Conservation (phyloP, 140 eudicot species). For the Oenanthe javanica region DNA sequence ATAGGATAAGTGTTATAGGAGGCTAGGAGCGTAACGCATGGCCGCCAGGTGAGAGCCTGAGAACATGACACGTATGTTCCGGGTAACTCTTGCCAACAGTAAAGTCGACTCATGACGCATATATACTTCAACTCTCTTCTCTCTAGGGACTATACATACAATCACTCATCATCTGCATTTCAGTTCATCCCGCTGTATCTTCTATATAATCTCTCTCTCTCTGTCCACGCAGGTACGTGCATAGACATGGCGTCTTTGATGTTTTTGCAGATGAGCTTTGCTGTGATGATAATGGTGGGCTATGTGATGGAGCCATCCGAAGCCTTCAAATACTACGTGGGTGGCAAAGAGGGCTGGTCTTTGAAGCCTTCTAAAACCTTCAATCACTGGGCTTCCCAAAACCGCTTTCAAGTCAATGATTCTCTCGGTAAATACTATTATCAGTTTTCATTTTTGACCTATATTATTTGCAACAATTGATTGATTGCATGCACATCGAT, state of each 20-base stretch:
- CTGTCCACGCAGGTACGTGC: too few species aligned
- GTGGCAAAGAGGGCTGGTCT: conserved; percentile 5
- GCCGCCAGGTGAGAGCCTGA: not conserved
- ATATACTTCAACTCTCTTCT: not conserved
- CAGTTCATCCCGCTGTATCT: too few species aligned
- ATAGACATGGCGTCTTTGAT: not conserved
- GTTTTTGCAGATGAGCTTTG: not conserved
- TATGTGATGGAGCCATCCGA: not conserved
- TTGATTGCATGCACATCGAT: too few species aligned
- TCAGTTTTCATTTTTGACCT: not conserved
- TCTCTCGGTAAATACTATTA: not conserved
- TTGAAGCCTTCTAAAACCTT: not conserved
- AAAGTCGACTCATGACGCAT: not conserved
- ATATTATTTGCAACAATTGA: not conserved
- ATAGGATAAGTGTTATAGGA: not conserved
- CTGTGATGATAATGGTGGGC: not conserved
- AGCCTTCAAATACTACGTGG: not conserved
- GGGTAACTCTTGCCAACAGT: not conserved
- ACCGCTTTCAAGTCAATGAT: conserved; percentile 4
- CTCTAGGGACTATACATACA: not conserved
- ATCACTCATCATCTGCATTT: not conserved
- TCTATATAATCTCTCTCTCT: too few species aligned
- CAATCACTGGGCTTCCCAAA: not conserved
- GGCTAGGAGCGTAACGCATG: not conserved
- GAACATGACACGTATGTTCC: not conserved